Evolutionary conservation across 139 green algal genomes (phyloP).

Genomic region (Closterium sp.): DNA sequence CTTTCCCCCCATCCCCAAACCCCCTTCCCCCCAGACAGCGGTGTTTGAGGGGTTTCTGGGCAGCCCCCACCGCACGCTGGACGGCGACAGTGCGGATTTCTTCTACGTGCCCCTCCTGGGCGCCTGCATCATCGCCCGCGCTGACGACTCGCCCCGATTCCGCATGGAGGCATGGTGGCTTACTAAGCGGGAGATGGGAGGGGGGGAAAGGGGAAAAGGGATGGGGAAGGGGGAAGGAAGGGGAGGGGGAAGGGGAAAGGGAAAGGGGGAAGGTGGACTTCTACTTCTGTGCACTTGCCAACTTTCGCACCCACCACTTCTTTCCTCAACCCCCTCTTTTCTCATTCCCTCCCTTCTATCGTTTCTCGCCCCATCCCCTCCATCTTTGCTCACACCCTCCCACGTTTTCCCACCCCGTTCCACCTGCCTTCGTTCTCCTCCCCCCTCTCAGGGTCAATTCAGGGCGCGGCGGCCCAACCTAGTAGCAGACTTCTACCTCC

Average conservation of each 20-base stretch:
- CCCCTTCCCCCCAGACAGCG: slow-evolving; percentile 2
- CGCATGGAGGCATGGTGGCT: slow-evolving; percentile 18
- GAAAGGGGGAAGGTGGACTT: not conserved
- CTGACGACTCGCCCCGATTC: slow-evolving; percentile 24
- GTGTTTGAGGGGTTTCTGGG: slow-evolving; percentile 18
- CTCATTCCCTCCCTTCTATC: too few relatives aligned
- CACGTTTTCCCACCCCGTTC: not conserved
- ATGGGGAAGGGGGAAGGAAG: not conserved
- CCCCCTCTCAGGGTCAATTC: not conserved
- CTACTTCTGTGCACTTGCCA: too few relatives aligned
- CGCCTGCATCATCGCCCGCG: slow-evolving; percentile 14
- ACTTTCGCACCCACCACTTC: too few relatives aligned
- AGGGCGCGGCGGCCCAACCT: not conserved
- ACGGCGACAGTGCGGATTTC: slow-evolving; percentile 29
- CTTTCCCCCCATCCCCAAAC: too few relatives aligned
- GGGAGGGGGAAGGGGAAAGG: not conserved
- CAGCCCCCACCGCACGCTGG: slow-evolving; percentile 26
- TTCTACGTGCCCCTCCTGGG: slow-evolving; percentile 38
- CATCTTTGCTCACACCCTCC: not conserved
- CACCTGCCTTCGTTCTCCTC: not conserved
- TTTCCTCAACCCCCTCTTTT: too few relatives aligned
- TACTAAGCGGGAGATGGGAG: not conserved
- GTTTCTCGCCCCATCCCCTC: too few relatives aligned
- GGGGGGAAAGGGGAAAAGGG: not conserved
- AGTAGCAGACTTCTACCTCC: slow-evolving; percentile 18